These are phyloP conservation scores for Beverwykella pulmonaria DNA, from an alignment of 495 filamentous ascomycete species.

Conservation along the genomic window DNA sequence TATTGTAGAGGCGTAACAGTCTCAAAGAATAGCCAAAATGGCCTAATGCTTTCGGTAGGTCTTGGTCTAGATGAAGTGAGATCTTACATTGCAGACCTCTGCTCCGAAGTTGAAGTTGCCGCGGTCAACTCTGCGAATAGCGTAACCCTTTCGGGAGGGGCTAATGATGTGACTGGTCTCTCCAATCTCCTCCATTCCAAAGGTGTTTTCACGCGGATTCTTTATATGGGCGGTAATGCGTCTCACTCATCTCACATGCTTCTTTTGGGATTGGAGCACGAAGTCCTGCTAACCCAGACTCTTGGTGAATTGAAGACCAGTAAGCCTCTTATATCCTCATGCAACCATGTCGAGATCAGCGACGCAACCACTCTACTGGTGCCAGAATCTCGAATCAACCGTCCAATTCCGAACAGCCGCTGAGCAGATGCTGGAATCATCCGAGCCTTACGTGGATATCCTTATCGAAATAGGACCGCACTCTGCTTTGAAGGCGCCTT, in stretches of 20 bases:
- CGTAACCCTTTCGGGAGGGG: constrained; percentile 15
- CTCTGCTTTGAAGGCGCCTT: constrained; percentile 1
- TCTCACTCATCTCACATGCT: constrained; percentile 29
- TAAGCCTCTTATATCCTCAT: constrained; percentile 2
- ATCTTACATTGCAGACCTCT: neutral
- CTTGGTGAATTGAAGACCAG: neutral
- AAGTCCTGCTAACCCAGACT: neutral
- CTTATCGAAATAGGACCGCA: constrained; percentile 33
- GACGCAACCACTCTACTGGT: constrained; percentile 11
- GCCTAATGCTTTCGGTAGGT: constrained; percentile 21
- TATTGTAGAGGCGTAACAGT: constrained; percentile 11
- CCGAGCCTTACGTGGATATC: neutral
- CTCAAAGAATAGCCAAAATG: neutral
- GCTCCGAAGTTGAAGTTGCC: constrained; percentile 4
- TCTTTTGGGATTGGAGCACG: neutral
- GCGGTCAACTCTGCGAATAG: constrained; percentile 22
- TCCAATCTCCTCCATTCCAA: neutral
- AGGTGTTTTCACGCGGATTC: constrained; percentile 3
- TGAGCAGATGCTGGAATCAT: neutral
- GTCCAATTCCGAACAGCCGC: constrained; percentile 21
- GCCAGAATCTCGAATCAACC: constrained; percentile 15
- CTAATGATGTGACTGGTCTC: neutral
- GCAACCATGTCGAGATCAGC: neutral
- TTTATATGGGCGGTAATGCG: constrained; percentile 15
- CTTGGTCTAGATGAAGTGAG: neutral